Evolutionary conservation across 371 early-diverging fungal genomes (phyloP), one percentile per base, ranked within the genome.

Genomic region (Mortierella sp.): DNA sequence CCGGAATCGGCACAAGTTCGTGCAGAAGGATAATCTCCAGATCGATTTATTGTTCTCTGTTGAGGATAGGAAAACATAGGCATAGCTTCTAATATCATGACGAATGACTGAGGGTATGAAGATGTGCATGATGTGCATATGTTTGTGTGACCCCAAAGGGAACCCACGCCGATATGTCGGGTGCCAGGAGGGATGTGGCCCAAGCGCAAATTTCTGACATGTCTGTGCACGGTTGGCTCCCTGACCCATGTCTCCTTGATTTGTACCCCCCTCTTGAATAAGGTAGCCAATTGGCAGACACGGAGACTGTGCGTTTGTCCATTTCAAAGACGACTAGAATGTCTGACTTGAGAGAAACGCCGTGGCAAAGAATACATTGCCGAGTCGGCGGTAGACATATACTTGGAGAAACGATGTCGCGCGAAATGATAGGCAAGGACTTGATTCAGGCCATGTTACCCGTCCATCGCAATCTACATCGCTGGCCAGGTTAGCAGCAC

Each of bases 1-100:
- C 71, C 58, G 70, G 38, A 49, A 75, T 60, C 54, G 68, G 75
- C 51, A 70, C 56, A 76, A 76, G 74, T 76, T 78, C 74, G 79
- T 83, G 83, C 83, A 79, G 83, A 74, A 79, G 77, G 54, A 46
- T 10, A 54, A 5, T 14, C 12, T 5, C 14, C 32, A 27, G 10
- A 32, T 60, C 12, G 29, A 38, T 65, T 35, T 35, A 10, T 58
- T 27, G 54, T 24, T 29, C 32, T 58, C 58, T 35, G 32, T 8
- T 18, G 4, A 24, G 1, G 29, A 60, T 11, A 16, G 10, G 12
- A 21, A 35, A 32, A 35, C 16, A 35, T 21, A 16, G 35, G 18
- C 21, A 35, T 35, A 16, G 10, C 4, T 10, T 7, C 27, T 63
- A 18, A 18, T 35, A 32, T 18, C 63, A 32, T 63, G 16, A 35